A percentile compares a stretch with the other conserved stretches of the same genome.
These are phyloP conservation scores for Pleurotus ostreatus DNA, from an alignment of 768 basidiomycete species.

Conservation along the genomic window DNA sequence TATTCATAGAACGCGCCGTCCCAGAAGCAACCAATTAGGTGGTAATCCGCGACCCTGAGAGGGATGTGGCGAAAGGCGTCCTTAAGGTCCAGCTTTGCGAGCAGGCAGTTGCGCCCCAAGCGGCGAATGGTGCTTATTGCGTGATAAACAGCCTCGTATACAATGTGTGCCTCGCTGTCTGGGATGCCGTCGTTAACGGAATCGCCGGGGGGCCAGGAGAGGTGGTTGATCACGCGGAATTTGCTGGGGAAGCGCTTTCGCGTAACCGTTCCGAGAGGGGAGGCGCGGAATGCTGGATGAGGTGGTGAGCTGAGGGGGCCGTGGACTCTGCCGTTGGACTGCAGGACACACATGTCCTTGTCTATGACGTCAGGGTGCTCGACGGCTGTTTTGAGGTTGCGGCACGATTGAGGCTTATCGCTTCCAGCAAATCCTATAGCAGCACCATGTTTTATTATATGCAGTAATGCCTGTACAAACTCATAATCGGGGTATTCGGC, in stretches of 20 bases:
- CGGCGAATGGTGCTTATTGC: too few species aligned
- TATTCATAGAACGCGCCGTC: not conserved
- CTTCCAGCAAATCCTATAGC: constrained; percentile 21
- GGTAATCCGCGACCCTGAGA: constrained; percentile 19
- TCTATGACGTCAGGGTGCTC: constrained; percentile 10
- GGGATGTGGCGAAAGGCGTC: constrained; percentile 10
- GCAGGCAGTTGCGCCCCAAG: too few species aligned
- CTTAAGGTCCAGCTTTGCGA: constrained; percentile 7
- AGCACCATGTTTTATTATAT: constrained; percentile 24
- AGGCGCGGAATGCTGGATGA: constrained; percentile 15
- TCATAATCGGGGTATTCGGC: constrained; percentile 21
- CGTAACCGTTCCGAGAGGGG: constrained; percentile 21
- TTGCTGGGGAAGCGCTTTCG: constrained; percentile 18
- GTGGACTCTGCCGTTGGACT: constrained; percentile 12
- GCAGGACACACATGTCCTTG: constrained; percentile 8
- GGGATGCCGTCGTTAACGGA: too few species aligned
- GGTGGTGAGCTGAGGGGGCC: constrained; percentile 20
- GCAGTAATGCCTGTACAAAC: constrained; percentile 20
- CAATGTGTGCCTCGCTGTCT: too few species aligned
- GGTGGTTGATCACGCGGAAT: constrained; percentile 4
- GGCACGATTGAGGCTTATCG: constrained; percentile 11
- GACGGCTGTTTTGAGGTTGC: constrained; percentile 22
- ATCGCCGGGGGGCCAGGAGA: too few species aligned
- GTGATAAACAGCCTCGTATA: too few species aligned
- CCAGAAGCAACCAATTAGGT: constrained; percentile 12